Conservation (phyloP, 768 basidiomycete genomes). For the Mrakia gelida region DNA sequence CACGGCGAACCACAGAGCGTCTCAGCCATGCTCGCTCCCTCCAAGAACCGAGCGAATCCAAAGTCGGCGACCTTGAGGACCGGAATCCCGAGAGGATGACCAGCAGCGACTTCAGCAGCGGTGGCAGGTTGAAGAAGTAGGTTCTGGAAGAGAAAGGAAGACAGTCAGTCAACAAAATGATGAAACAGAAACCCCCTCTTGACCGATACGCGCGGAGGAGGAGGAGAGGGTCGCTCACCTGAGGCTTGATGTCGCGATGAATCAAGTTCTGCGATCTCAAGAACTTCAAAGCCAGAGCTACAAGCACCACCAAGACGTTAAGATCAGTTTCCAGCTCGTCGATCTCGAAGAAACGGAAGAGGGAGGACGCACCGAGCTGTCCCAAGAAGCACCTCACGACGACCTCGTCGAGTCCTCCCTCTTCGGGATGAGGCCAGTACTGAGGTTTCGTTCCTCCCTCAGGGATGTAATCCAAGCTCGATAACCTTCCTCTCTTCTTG, state of each 20-base stretch:
- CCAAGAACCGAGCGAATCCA: conserved; percentile 89
- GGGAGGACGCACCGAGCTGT: conserved; percentile 64
- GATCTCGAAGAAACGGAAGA: conserved; percentile 13
- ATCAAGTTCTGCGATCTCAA: conserved; percentile 82
- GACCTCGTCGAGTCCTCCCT: conserved; percentile 83
- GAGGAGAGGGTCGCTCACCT: conserved; percentile 49
- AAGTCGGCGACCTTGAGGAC: conserved; percentile 97
- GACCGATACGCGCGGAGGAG: background rate
- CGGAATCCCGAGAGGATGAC: conserved; percentile 87
- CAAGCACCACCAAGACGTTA: background rate
- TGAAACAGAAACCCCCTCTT: background rate
- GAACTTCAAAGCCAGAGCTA: conserved; percentile 90
- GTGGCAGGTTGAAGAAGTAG: conserved; percentile 79
- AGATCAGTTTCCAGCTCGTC: background rate
- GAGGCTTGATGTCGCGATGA: conserved; percentile 96
- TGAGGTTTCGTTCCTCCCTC: conserved; percentile 47
- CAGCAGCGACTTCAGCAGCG: conserved; percentile 70
- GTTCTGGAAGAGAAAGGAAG: conserved; percentile 54
- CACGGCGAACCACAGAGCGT: conserved; percentile 96
- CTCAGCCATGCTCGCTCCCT: conserved; percentile 90
- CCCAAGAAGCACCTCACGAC: conserved; percentile 88
- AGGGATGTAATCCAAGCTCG: conserved; percentile 77
- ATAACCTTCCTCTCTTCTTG: conserved; percentile 91
- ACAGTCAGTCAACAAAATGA: background rate
- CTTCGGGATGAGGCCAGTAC: conserved; percentile 85